Percentiles rank a stretch among this genome's conserved stretches.
These are phyloP conservation scores for Suillus paluster DNA, from an alignment of 768 basidiomycete genomes.

Conservation along the genomic window DNA sequence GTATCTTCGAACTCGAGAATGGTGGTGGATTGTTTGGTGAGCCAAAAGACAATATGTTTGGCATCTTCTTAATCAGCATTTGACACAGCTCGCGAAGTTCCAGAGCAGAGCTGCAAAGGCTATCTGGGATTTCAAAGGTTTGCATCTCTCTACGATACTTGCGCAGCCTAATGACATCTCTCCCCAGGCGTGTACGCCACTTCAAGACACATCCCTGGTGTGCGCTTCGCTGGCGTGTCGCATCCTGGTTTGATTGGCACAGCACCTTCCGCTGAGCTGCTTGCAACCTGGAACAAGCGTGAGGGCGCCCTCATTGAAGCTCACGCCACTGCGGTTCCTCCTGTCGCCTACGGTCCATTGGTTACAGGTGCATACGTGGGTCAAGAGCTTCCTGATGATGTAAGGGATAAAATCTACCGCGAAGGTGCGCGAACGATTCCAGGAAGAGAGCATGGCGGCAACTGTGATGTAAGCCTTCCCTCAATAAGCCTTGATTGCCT, in stretches of 20 bases:
- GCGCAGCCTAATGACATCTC: not conserved
- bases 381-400: conserved; percentile 54
- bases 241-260: conserved; percentile 82
- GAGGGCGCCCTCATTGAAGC: conserved; percentile 66
- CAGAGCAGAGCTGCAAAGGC: conserved; percentile 75
- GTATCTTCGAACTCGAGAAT: conserved; percentile 75
- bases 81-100: conserved; percentile 60
- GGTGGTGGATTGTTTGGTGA: conserved; percentile 73
- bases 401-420: conserved; percentile 54
- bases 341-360: conserved; percentile 70
- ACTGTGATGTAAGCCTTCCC: conserved; percentile 59
- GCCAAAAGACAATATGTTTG: conserved; percentile 6
- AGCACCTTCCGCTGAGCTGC: conserved; percentile 72
- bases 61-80: not conserved
- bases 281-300: conserved; percentile 76
- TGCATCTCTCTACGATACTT: not conserved
- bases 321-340: conserved; percentile 55
- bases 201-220: conserved; percentile 78
- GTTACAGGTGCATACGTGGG: conserved; percentile 68
- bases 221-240: conserved; percentile 77
- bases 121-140: conserved; percentile 80
- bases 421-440: conserved; percentile 81
- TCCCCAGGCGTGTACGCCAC: conserved; percentile 65
- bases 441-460: conserved; percentile 80
- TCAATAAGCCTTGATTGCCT: not conserved